Percentiles rank a stretch among this genome's conserved stretches.
Conservation (phyloP, 176 grass and related monocot genomes). For the Microstegium vimineum region DNA sequence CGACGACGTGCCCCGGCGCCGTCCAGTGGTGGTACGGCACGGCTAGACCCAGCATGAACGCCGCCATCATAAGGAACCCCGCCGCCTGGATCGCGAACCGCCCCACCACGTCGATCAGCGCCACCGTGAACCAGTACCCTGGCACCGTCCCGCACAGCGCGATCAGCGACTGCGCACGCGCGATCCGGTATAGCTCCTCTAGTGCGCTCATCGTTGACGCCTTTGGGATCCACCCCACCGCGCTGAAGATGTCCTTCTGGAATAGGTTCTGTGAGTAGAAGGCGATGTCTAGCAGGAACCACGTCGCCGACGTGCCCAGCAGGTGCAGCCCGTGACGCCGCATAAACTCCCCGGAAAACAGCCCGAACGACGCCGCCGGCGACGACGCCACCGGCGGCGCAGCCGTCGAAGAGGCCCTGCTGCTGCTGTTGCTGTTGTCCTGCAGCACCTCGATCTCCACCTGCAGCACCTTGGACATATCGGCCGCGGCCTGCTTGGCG, state of each 20-base stretch:
- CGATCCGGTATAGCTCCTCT: constrained; percentile 63
- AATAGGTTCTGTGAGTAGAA: constrained; percentile 94
- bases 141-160: constrained; percentile 82
- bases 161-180: constrained; percentile 65
- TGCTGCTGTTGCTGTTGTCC: not conserved
- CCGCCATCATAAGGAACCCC: constrained; percentile 64
- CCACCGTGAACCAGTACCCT: constrained; percentile 83
- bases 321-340: constrained; percentile 56
- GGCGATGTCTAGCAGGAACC: constrained; percentile 77
- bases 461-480: constrained; percentile 71
- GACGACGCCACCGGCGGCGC: not conserved
- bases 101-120: constrained; percentile 63
- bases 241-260: constrained; percentile 90
- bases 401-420: too few relatives aligned
- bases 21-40: constrained; percentile 72
- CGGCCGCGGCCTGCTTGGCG: constrained; percentile 61
- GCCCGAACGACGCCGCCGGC: constrained; percentile 31
- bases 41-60: constrained; percentile 73
- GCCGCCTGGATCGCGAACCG: constrained; percentile 50
- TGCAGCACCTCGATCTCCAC: constrained; percentile 30
- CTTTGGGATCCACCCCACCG: constrained; percentile 68
- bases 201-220: constrained; percentile 59
- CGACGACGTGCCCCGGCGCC: constrained; percentile 41
- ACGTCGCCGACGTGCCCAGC: constrained; percentile 44
- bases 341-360: constrained; percentile 55